Evolutionary conservation across 805 yeast genomes (phyloP).

Genomic region (Zygoascus biomembranicola): DNA sequence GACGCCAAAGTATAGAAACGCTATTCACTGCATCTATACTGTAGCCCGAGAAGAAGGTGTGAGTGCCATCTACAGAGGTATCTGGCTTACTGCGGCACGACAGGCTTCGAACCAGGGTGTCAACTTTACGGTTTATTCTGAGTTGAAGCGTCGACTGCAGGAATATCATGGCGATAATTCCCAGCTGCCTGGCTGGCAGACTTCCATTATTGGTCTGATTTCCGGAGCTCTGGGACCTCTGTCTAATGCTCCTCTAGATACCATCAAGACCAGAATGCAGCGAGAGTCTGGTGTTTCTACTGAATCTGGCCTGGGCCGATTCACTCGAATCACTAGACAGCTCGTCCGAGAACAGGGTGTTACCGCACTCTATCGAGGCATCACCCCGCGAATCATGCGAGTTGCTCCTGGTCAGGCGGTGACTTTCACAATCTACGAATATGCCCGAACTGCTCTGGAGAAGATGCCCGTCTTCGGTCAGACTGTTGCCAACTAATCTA

Average conservation of each 20-base stretch:
- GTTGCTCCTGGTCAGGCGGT: constrained; percentile 99
- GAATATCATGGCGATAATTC: constrained; percentile 44
- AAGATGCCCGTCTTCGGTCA: constrained; percentile 18
- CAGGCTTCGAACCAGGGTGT: constrained; percentile 99
- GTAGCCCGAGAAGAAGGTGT: constrained; percentile 89
- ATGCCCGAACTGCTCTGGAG: constrained; percentile 59
- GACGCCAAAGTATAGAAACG: constrained; percentile 82
- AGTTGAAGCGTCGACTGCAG: constrained; percentile 63
- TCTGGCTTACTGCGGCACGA: constrained; percentile 90
- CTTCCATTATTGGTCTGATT: constrained; percentile 80
- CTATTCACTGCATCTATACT: constrained; percentile 80
- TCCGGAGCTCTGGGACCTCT: constrained; percentile 98
- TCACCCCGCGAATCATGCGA: constrained; percentile 97
- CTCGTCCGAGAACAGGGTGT: constrained; percentile 85
- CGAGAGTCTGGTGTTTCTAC: constrained; percentile 61
- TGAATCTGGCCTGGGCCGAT: constrained; percentile 68
- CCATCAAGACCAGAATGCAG: constrained; percentile 94
- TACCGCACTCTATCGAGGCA: constrained; percentile 87
- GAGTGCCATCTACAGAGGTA: constrained; percentile 86
- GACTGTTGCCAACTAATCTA: background rate
- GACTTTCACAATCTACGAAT: constrained; percentile 94
- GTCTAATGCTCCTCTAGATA: constrained; percentile 95
- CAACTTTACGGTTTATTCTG: constrained; percentile 90
- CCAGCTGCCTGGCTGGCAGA: constrained; percentile 84
- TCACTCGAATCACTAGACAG: constrained; percentile 69